Conservation (phyloP, 257 asterid species). For the Solanum verrucosum region DNA sequence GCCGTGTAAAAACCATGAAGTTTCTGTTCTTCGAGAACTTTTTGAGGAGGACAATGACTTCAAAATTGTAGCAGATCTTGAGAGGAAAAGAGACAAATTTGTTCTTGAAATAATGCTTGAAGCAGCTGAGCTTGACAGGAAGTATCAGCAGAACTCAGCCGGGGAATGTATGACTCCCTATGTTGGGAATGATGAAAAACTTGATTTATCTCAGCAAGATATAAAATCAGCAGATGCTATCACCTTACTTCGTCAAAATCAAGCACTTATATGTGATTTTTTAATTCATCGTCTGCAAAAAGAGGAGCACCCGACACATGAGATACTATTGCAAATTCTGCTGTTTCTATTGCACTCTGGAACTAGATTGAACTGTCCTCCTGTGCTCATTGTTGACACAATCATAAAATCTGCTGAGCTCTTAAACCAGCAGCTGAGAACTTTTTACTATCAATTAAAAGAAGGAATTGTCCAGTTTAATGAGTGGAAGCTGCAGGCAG, state of each 20-base stretch:
- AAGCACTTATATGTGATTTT: slow-evolving; percentile 64
- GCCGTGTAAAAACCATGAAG: slow-evolving; percentile 22
- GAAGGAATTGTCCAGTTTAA: slow-evolving; percentile 47
- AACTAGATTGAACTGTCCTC: slow-evolving; percentile 61
- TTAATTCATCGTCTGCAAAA: slow-evolving; percentile 51
- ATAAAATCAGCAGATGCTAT: slow-evolving; percentile 73
- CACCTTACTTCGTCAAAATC: slow-evolving; percentile 86
- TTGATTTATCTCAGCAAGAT: slow-evolving; percentile 46
- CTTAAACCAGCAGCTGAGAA: slow-evolving; percentile 43
- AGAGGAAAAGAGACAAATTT: slow-evolving; percentile 83
- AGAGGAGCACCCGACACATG: slow-evolving; percentile 63
- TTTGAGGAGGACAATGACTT: slow-evolving; percentile 38
- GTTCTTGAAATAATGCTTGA: slow-evolving; percentile 87
- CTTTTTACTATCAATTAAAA: slow-evolving; percentile 40
- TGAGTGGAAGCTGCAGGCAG: slow-evolving; percentile 48
- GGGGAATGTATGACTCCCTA: slow-evolving; percentile 25
- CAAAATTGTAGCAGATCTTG: slow-evolving; percentile 68
- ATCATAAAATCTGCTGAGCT: slow-evolving; percentile 65
- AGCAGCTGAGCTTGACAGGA: slow-evolving; percentile 79
- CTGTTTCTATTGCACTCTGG: slow-evolving; percentile 87
- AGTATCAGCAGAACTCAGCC: slow-evolving; percentile 31
- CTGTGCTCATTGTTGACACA: slow-evolving; percentile 72
- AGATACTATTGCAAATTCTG: slow-evolving; percentile 83
- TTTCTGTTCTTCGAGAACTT: slow-evolving; percentile 36
- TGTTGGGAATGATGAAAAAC: slow-evolving; percentile 37